Evolutionary conservation across 2,329 filamentous ascomycete genomes (phyloP).

Genomic region (Colletotrichum falcatum): DNA sequence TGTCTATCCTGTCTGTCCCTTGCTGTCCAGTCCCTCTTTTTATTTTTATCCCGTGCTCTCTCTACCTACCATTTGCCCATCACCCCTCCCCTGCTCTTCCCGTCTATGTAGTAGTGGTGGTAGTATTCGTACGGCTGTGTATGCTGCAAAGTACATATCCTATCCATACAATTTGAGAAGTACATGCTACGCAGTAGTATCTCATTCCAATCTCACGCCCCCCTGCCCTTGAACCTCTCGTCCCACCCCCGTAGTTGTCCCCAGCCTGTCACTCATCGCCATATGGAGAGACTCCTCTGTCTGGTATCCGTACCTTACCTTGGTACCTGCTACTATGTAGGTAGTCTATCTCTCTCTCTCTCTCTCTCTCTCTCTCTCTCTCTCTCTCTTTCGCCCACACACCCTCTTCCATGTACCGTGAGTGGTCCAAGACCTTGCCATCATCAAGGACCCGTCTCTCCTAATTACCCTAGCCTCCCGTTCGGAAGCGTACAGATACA

Average conservation of each 20-base stretch:
- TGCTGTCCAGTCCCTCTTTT: background rate
- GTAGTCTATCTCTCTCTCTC: constrained; percentile 10
- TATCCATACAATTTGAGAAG: too few relatives aligned
- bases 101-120: too few relatives aligned
- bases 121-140: too few relatives aligned
- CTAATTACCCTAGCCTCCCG: constrained; percentile 22
- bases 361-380: constrained; percentile 2
- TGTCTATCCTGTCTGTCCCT: background rate
- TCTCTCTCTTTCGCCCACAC: background rate
- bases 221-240: background rate
- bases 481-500: constrained; percentile 2
- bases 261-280: constrained; percentile 30
- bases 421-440: constrained; percentile 11
- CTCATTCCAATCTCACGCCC: background rate
- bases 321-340: too few relatives aligned
- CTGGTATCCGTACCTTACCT: too few relatives aligned
- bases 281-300: constrained; percentile 1
- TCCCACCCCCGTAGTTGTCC: constrained; percentile 11
- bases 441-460: constrained; percentile 13
- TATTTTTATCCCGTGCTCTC: background rate
- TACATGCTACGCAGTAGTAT: too few relatives aligned
- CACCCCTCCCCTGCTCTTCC: constrained; percentile 16
- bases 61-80: background rate
- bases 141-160: too few relatives aligned
- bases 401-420: constrained; percentile 2